phyloP scores from a whole-genome alignment of 2,329 filamentous ascomycete species.

The Epichloe glyceriae region DNA sequence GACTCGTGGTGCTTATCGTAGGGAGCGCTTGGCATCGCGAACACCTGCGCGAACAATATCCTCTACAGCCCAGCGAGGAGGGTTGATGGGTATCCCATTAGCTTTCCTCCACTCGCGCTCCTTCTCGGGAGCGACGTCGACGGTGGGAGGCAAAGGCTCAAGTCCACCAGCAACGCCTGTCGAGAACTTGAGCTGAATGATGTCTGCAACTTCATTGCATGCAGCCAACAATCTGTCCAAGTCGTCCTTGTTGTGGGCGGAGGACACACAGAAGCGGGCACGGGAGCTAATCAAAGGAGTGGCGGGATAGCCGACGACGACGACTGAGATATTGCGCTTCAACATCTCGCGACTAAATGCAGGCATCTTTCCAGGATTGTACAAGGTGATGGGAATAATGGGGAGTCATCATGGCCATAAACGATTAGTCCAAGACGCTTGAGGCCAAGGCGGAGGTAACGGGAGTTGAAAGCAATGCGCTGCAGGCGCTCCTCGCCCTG shows the following conservation, averaged over 20 bases:
- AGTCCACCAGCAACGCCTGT: constrained; percentile 85
- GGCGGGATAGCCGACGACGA: constrained; percentile 93
- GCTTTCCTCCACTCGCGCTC: constrained; percentile 54
- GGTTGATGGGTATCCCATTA: constrained; percentile 53
- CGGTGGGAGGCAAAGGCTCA: constrained; percentile 58
- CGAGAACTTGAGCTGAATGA: constrained; percentile 94
- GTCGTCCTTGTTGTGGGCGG: constrained; percentile 97
- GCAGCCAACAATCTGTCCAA: constrained; percentile 79
- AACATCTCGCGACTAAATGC: constrained; percentile 99
- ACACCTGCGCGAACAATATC: constrained; percentile 67
- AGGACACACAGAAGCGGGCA: constrained; percentile 88
- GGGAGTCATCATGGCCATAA: constrained; percentile 94
- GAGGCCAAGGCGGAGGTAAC: constrained; percentile 91
- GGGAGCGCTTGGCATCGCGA: constrained; percentile 58
- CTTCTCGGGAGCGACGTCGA: constrained; percentile 55
- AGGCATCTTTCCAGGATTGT: constrained; percentile 97
- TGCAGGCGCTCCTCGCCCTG: constrained; percentile 94
- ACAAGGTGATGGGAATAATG: constrained; percentile 92
- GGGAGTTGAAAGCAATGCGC: constrained; percentile 93
- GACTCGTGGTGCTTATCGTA: constrained; percentile 37
- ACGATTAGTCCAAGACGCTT: constrained; percentile 96
- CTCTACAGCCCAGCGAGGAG: constrained; percentile 74
- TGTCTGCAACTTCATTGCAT: constrained; percentile 84
- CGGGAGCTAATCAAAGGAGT: constrained; percentile 91
- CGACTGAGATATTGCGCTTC: constrained; percentile 91